phyloP scores from a whole-genome alignment of 2,329 filamentous ascomycete species.

The Claviceps spartinae region DNA sequence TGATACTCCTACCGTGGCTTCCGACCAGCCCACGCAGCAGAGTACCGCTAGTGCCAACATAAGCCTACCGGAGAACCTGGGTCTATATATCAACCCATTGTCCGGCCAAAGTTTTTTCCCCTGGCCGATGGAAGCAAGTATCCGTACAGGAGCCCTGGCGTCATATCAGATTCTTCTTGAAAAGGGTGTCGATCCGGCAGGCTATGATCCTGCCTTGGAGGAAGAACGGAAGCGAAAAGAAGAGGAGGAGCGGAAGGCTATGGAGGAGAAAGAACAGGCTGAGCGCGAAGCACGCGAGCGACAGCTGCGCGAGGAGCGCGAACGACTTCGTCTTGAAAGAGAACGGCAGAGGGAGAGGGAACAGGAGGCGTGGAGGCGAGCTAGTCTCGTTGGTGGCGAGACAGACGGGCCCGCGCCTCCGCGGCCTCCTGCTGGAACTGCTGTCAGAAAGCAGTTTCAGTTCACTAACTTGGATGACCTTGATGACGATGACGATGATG shows the following conservation, averaged over 20 bases:
- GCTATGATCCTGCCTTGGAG: conserved; percentile 43
- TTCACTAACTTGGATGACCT: conserved; percentile 41
- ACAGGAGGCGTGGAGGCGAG: conserved; percentile 27
- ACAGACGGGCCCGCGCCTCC: conserved; percentile 14
- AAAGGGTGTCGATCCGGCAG: conserved; percentile 46
- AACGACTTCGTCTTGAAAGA: conserved; percentile 26
- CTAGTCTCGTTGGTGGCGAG: conserved; percentile 18
- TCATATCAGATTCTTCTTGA: conserved; percentile 48
- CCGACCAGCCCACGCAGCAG: conserved; percentile 21
- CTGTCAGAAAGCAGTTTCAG: conserved; percentile 40
- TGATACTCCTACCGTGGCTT: conserved; percentile 15
- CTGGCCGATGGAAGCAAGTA: conserved; percentile 61
- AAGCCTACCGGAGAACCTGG: conserved; percentile 34
- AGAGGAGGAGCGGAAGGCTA: conserved; percentile 33
- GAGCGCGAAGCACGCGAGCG: conserved; percentile 34
- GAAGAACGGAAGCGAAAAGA: conserved; percentile 36
- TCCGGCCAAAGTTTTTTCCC: conserved; percentile 53
- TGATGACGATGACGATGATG: conserved; percentile 33
- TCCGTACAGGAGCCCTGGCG: conserved; percentile 55
- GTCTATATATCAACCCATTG: conserved; percentile 39
- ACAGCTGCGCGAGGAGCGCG: conserved; percentile 24
- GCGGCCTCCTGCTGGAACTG: conserved; percentile 14
- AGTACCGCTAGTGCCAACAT: conserved; percentile 21
- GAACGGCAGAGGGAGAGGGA: conserved; percentile 30
- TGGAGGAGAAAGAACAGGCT: conserved; percentile 32